Percentiles rank a stretch among this genome's conserved stretches.
Conservation (phyloP, 1,284 basidiomycete species). For the Cutaneotrichosporon arboriforme region DNA sequence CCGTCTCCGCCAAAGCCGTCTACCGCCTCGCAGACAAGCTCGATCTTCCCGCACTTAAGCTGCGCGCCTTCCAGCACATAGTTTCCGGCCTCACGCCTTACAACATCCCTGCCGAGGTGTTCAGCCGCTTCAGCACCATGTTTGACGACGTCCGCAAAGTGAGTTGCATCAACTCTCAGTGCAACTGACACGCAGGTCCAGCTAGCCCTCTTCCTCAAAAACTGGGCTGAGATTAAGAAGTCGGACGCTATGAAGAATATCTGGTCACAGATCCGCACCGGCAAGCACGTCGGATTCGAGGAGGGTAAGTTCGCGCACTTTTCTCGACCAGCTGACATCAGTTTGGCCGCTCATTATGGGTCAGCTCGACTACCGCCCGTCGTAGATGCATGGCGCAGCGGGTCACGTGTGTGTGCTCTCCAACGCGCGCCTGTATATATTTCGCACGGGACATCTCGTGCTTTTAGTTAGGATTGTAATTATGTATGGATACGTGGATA, state of each 20-base stretch:
- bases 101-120: conserved; percentile 80
- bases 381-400: not conserved
- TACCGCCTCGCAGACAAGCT: conserved; percentile 75
- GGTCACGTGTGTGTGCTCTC: too few relatives aligned
- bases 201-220: conserved; percentile 67
- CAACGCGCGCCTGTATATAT: too few relatives aligned
- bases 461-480: too few relatives aligned
- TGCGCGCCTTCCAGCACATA: conserved; percentile 59
- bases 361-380: conserved; percentile 25
- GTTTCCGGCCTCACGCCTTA: conserved; percentile 65
- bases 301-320: conserved; percentile 40
- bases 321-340: conserved; percentile 8
- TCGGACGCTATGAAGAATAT: conserved; percentile 75
- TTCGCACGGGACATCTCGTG: too few relatives aligned
- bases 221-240: conserved; percentile 74
- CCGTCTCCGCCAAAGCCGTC: conserved; percentile 81
- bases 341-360: conserved; percentile 35
- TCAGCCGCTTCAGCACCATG: conserved; percentile 73
- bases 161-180: conserved; percentile 6
- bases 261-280: conserved; percentile 72
- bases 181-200: conserved; percentile 54
- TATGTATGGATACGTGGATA: too few relatives aligned
- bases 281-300: conserved; percentile 70
- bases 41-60: conserved; percentile 40
- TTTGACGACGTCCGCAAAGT: conserved; percentile 79